Evolutionary conservation across 768 basidiomycete genomes (phyloP).

Genomic region (Russula compacta): DNA sequence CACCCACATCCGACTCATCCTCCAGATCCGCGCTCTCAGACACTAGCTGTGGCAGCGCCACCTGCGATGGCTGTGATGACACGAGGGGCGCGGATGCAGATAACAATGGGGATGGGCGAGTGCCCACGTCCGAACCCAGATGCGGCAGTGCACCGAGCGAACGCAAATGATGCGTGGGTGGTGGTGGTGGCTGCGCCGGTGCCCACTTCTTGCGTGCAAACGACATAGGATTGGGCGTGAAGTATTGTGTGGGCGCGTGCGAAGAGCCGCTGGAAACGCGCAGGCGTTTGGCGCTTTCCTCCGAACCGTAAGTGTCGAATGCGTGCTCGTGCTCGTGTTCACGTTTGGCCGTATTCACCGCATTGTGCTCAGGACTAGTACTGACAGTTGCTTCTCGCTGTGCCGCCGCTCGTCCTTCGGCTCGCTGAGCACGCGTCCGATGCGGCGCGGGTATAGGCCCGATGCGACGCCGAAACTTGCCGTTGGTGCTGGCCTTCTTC

Average conservation of each 20-base stretch:
- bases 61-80: background rate
- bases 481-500: conserved; percentile 45
- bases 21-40: background rate
- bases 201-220: conserved; percentile 30
- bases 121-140: background rate
- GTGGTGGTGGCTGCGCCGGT: conserved; percentile 14
- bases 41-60: background rate
- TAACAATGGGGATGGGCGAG: background rate
- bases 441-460: background rate
- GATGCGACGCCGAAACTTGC: conserved; percentile 29
- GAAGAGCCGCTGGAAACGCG: conserved; percentile 3
- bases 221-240: conserved; percentile 27
- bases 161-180: conserved; percentile 9
- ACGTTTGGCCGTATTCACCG: conserved; percentile 11
- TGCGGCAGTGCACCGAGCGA: conserved; percentile 1
- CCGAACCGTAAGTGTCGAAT: background rate
- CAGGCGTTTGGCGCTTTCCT: background rate
- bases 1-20: conserved; percentile 9
- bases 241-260: conserved; percentile 15
- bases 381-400: conserved; percentile 10
- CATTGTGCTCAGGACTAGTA: background rate
- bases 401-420: conserved; percentile 19
- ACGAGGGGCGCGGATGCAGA: background rate
- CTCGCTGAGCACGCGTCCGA: conserved; percentile 18
- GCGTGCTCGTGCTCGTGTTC: conserved; percentile 11